These are phyloP conservation scores for Phytophthora tubulina DNA, from an alignment of 352 stramenopile genomes.

Conservation along the genomic window DNA sequence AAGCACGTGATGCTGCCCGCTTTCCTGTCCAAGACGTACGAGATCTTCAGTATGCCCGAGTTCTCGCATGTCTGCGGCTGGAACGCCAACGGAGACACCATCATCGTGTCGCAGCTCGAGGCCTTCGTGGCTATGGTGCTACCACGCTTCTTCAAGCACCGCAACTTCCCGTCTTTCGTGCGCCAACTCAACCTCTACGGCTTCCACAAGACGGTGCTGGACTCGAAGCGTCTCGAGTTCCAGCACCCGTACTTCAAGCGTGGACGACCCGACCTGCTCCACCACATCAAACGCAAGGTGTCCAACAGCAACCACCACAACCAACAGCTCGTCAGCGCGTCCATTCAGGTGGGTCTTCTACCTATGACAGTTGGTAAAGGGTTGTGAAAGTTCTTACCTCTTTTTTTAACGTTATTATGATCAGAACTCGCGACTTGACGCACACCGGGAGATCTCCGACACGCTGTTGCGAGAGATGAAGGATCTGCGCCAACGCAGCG, in stretches of 20 bases:
- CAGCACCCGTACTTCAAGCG: conserved; percentile 93
- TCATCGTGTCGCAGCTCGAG: conserved; percentile 92
- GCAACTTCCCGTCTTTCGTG: conserved; percentile 95
- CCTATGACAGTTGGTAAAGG: background rate
- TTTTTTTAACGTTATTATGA: conserved; percentile 9
- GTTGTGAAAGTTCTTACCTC: conserved; percentile 13
- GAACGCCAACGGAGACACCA: conserved; percentile 91
- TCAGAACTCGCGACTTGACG: conserved; percentile 76
- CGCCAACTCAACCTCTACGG: conserved; percentile 95
- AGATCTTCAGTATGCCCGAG: conserved; percentile 92
- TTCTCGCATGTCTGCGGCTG: conserved; percentile 91
- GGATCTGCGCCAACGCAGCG: conserved; percentile 80
- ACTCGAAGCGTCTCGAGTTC: conserved; percentile 95
- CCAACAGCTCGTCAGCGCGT: conserved; percentile 62
- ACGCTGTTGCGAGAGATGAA: conserved; percentile 88
- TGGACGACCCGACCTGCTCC: conserved; percentile 84
- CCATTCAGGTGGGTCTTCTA: conserved; percentile 52
- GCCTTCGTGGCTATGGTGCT: conserved; percentile 88
- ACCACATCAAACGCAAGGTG: conserved; percentile 91
- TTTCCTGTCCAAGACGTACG: conserved; percentile 95
- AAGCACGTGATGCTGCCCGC: conserved; percentile 90
- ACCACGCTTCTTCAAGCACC: conserved; percentile 93
- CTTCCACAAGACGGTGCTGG: conserved; percentile 94
- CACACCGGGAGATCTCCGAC: conserved; percentile 82
- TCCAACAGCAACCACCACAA: conserved; percentile 65